These are phyloP conservation scores for Hymenoscyphus occultus DNA, from an alignment of 2,329 filamentous ascomycete species.

Conservation along the genomic window DNA sequence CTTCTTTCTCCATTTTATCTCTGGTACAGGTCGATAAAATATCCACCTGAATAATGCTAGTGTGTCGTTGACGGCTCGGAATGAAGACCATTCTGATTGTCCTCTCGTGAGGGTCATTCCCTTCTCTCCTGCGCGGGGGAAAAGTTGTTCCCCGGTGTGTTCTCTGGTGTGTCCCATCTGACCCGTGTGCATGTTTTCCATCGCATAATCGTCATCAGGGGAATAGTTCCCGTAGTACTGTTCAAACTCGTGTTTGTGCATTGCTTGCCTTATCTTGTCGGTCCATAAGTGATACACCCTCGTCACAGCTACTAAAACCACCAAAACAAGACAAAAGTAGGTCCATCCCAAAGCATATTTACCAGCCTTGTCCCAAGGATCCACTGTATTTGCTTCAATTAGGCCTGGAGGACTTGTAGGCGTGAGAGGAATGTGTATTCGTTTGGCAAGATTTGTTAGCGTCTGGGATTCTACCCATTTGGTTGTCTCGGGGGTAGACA, in stretches of 20 bases:
- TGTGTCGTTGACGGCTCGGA: conserved; percentile 71
- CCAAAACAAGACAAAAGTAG: conserved; percentile 76
- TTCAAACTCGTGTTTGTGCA: conserved; percentile 79
- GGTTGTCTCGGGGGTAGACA: conserved; percentile 18
- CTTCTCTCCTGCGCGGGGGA: conserved; percentile 65
- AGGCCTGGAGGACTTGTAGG: conserved; percentile 59
- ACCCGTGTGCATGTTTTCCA: conserved; percentile 54
- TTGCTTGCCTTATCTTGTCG: conserved; percentile 85
- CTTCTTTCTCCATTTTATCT: conserved; percentile 64
- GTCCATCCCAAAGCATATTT: conserved; percentile 89
- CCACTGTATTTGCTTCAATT: conserved; percentile 60
- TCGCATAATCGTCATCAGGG: conserved; percentile 58
- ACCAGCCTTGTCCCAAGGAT: conserved; percentile 77
- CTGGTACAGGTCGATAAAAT: conserved; percentile 83
- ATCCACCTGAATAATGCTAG: conserved; percentile 83
- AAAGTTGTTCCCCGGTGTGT: conserved; percentile 57
- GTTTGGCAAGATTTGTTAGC: conserved; percentile 36
- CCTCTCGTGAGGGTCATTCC: conserved; percentile 53
- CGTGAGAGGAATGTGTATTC: conserved; percentile 59
- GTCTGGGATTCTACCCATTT: conserved; percentile 29
- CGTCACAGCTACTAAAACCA: conserved; percentile 63
- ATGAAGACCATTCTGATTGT: conserved; percentile 71
- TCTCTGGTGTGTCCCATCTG: conserved; percentile 27
- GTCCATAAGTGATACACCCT: conserved; percentile 88
- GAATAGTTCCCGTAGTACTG: conserved; percentile 57